Percentiles rank a stretch among this genome's conserved stretches.
phyloP scores from a whole-genome alignment of 768 basidiomycete species.

The Galerina marginata region DNA sequence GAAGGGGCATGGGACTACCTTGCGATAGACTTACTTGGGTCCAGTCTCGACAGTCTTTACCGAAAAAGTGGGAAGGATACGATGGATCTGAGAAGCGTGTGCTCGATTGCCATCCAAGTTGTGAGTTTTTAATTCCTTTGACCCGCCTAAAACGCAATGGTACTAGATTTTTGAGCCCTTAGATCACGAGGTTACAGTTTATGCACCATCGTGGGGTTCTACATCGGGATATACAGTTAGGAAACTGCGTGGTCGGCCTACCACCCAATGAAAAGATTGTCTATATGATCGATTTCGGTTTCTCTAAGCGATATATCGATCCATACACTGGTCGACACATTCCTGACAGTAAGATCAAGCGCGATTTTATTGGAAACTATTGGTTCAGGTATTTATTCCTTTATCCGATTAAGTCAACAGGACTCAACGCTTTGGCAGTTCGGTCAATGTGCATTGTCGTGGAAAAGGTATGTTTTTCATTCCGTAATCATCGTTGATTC shows the following conservation, averaged over 20 bases:
- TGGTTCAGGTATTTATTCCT: constrained; percentile 67
- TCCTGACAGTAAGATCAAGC: constrained; percentile 66
- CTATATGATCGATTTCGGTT: constrained; percentile 89
- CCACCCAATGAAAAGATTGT: constrained; percentile 61
- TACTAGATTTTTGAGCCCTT: background rate
- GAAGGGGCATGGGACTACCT: constrained; percentile 70
- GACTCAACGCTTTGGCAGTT: constrained; percentile 38
- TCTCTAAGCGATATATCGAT: constrained; percentile 81
- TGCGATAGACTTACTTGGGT: constrained; percentile 77
- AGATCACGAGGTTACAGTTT: constrained; percentile 75
- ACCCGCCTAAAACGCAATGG: background rate
- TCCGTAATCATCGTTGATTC: constrained; percentile 5
- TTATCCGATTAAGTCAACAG: background rate
- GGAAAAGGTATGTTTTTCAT: constrained; percentile 62
- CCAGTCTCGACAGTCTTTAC: constrained; percentile 69
- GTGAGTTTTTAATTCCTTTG: constrained; percentile 43
- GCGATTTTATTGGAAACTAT: constrained; percentile 84
- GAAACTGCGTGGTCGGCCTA: constrained; percentile 73
- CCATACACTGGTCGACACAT: constrained; percentile 69
- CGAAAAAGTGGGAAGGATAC: constrained; percentile 57
- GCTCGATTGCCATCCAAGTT: constrained; percentile 78
- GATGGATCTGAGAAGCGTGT: constrained; percentile 76
- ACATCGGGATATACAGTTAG: constrained; percentile 81
- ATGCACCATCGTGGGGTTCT: constrained; percentile 79
- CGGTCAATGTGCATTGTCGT: constrained; percentile 77